phyloP scores from a whole-genome alignment of 768 basidiomycete genomes.

The Artomyces pyxidatus region DNA sequence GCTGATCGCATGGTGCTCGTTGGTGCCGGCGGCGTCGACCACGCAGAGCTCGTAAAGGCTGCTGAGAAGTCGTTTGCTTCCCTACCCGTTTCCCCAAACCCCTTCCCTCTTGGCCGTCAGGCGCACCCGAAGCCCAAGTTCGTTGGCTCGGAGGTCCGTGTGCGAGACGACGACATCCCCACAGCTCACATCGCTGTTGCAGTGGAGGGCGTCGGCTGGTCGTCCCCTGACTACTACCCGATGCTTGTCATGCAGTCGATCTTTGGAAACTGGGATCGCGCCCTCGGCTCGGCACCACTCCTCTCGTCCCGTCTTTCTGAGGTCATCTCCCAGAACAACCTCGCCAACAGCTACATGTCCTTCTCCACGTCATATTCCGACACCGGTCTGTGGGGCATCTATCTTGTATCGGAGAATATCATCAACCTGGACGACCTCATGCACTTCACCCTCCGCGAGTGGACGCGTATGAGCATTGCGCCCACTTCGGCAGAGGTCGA shows the following conservation, averaged over 20 bases:
- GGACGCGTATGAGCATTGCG: conserved; percentile 88
- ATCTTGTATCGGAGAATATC: conserved; percentile 91
- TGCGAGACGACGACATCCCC: conserved; percentile 85
- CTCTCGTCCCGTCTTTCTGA: conserved; percentile 89
- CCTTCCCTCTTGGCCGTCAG: conserved; percentile 79
- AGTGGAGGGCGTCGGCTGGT: conserved; percentile 97
- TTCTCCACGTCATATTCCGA: conserved; percentile 99
- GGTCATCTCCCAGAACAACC: conserved; percentile 85
- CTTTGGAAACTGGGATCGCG: conserved; percentile 99
- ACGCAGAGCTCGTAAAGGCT: conserved; percentile 85
- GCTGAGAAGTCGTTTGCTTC: conserved; percentile 90
- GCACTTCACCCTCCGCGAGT: conserved; percentile 93
- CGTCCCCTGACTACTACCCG: conserved; percentile 96
- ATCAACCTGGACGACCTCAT: conserved; percentile 87
- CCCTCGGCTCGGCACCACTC: conserved; percentile 82
- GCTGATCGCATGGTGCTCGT: conserved; percentile 99
- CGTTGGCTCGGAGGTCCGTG: conserved; percentile 89
- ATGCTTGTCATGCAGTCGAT: conserved; percentile 98
- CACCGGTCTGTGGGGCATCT: conserved; percentile 98
- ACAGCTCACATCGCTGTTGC: conserved; percentile 94
- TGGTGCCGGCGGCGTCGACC: conserved; percentile 92
- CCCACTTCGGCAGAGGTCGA: conserved; percentile 69
- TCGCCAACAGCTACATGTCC: conserved; percentile 98
- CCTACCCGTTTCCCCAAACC: conserved; percentile 81
- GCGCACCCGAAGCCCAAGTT: conserved; percentile 75